phyloP scores from a whole-genome alignment of 2,329 filamentous ascomycete genomes.

The Amphichorda felina region DNA sequence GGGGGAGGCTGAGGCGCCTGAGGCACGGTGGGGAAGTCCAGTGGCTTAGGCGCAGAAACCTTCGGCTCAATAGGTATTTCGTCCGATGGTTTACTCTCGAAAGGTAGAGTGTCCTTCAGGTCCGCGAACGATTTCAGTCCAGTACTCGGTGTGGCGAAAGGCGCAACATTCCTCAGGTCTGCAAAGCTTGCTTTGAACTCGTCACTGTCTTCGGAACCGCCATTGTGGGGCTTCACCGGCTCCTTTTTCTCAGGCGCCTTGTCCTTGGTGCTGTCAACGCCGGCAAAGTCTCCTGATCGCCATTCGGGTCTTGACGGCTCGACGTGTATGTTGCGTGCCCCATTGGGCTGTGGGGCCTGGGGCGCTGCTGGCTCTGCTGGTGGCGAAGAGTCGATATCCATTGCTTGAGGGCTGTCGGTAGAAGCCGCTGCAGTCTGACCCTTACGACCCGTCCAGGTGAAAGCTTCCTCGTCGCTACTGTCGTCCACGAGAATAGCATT shows the following conservation, averaged over 20 bases:
- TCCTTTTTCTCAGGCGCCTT: slow-evolving; percentile 12
- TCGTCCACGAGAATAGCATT: slow-evolving; percentile 34
- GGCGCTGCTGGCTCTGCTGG: slow-evolving; percentile 11
- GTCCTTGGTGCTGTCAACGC: slow-evolving; percentile 8
- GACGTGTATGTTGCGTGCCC: slow-evolving; percentile 40
- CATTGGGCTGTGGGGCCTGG: slow-evolving; percentile 9
- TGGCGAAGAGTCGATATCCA: slow-evolving; percentile 55
- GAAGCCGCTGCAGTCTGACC: slow-evolving; percentile 10
- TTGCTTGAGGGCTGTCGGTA: slow-evolving; percentile 41
- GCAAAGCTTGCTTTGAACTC: slow-evolving; percentile 41
- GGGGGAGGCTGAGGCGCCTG: slow-evolving; percentile 34
- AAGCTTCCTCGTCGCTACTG: slow-evolving; percentile 30
- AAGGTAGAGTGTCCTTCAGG: slow-evolving; percentile 43
- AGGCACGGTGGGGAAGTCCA: slow-evolving; percentile 37
- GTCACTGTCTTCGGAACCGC: slow-evolving; percentile 43
- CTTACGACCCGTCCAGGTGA: slow-evolving; percentile 21
- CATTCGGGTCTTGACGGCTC: slow-evolving; percentile 49
- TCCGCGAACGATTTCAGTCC: slow-evolving; percentile 44
- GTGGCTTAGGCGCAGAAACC: slow-evolving; percentile 9
- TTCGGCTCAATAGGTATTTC: slow-evolving; percentile 22
- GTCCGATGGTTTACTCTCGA: slow-evolving; percentile 37
- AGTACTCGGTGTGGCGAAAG: slow-evolving; percentile 31
- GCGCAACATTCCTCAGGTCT: slow-evolving; percentile 44
- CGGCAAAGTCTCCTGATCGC: slow-evolving; percentile 35
- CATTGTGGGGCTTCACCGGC: slow-evolving; percentile 14